Percentiles rank a stretch among this genome's conserved stretches.
Evolutionary conservation across 2,329 filamentous ascomycete genomes (phyloP).

Genomic region (Didymella pomorum): DNA sequence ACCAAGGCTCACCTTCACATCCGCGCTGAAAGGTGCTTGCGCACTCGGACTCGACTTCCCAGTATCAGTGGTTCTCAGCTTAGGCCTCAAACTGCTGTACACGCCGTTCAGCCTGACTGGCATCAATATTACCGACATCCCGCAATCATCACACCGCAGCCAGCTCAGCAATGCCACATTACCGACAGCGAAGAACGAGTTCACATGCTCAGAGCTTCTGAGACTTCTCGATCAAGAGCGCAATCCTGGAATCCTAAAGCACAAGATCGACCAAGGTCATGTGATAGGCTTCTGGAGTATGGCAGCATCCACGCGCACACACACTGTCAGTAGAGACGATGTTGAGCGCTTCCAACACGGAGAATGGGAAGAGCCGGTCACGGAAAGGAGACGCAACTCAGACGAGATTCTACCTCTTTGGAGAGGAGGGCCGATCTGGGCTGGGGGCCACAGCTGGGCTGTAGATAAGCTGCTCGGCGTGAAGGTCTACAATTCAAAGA

Average conservation of each 20-base stretch:
- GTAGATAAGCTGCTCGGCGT: slow-evolving; percentile 30
- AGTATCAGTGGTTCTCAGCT: slow-evolving; percentile 29
- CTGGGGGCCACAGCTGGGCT: slow-evolving; percentile 32
- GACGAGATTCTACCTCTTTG: slow-evolving; percentile 32
- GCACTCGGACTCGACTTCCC: slow-evolving; percentile 34
- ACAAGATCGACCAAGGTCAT: slow-evolving; percentile 33
- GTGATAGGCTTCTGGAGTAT: slow-evolving; percentile 35
- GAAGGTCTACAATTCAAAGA: slow-evolving; percentile 30
- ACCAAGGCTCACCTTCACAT: slow-evolving; percentile 31
- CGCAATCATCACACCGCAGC: slow-evolving; percentile 26
- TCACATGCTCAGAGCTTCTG: slow-evolving; percentile 31
- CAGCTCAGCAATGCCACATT: slow-evolving; percentile 25
- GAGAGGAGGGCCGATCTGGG: slow-evolving; percentile 35
- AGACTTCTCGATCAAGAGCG: slow-evolving; percentile 13
- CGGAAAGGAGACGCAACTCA: slow-evolving; percentile 21
- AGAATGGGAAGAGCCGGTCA: slow-evolving; percentile 31
- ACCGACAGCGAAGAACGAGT: slow-evolving; percentile 20
- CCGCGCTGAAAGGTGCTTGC: slow-evolving; percentile 27
- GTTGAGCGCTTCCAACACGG: slow-evolving; percentile 33
- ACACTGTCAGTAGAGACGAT: slow-evolving; percentile 32
- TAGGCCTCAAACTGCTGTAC: slow-evolving; percentile 32
- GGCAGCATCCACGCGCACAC: slow-evolving; percentile 27
- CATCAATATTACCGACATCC: slow-evolving; percentile 31
- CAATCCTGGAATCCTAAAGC: slow-evolving; percentile 23
- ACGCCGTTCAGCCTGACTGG: slow-evolving; percentile 27